phyloP scores from a whole-genome alignment of 805 yeast species.

The Komagataella kurtzmanii region DNA sequence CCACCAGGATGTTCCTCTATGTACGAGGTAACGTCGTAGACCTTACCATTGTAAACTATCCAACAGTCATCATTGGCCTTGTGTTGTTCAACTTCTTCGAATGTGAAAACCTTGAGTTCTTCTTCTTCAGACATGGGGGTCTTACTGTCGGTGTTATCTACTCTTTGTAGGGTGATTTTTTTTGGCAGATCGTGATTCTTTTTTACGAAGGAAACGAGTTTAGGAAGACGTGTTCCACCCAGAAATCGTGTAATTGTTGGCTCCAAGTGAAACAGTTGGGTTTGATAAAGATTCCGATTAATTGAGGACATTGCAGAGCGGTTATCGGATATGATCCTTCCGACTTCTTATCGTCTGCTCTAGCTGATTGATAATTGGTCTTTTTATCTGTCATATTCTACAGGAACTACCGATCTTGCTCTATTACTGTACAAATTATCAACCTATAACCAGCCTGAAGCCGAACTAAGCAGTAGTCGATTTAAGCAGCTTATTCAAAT shows the following conservation, averaged over 20 bases:
- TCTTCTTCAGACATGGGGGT: neutral
- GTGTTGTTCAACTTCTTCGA: slow-evolving; percentile 62
- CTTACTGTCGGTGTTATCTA: neutral
- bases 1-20: slow-evolving; percentile 68
- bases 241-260: neutral
- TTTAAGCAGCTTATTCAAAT: neutral
- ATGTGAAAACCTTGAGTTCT: slow-evolving; percentile 42
- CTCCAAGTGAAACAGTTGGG: neutral
- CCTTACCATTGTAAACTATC: slow-evolving; percentile 74
- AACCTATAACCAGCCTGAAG: neutral
- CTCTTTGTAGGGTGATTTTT: neutral
- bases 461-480: neutral
- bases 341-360: neutral
- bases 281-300: neutral
- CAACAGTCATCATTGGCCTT: slow-evolving; percentile 67
- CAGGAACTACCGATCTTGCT: neutral
- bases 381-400: neutral
- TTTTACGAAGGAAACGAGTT: neutral
- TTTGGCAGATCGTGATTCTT: neutral
- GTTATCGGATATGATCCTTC: neutral
- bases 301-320: too few relatives aligned
- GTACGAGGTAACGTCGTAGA: slow-evolving; percentile 63
- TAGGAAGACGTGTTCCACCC: neutral
- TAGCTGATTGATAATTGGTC: neutral
- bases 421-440: neutral